Base-by-base conservation (phyloP, 345 rosid species). In the Triadica sebifera region DNA sequence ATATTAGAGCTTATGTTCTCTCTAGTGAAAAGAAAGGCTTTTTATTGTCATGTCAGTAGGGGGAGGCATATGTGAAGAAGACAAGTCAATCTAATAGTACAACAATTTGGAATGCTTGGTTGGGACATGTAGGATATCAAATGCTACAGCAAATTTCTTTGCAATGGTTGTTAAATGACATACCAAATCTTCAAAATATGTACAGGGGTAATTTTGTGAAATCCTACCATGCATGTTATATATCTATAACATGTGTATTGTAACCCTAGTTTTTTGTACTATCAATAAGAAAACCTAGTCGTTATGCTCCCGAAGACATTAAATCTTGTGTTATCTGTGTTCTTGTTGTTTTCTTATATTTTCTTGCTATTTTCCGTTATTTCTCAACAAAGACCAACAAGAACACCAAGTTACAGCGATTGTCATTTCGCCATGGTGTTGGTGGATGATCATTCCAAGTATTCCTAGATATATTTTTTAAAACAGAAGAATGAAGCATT, bases 101-200 rank as follows among this genome's bases (percentile, higher is more conserved):
- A 16, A 7, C 67, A 12, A 16, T 62, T 7, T 73, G 74, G 81
- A 78, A 73, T 51, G 74, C 78, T 43, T 29, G 64, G 3, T 45
- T 67, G 4, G 72, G 77, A 2, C 67, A 78, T 63, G 12, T 69
- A 2, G 71, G 75, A 22, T 79, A 79, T 74, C 74, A 74, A 69
- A 47, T 69, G 56, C 16, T 74, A 22, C 15, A 74, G 6, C 20
- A 74, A 46, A 70, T 74, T 1, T 79, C 74, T 5, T 45, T 63
- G n/a, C 50, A 66, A 13, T 71, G 51, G 9, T 59, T 79, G 39
- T 0, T 75, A 8, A 73, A 80, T 12, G 74, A 58, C 11, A 0
- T 76, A 6, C 76, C 69, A 34, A 24, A 1, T 4, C 9, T 76
- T 0, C 19, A 71, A 11, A 53, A 70, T 47, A 7, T n/a, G n/a